Evolutionary conservation across 805 yeast genomes (phyloP), one percentile per base, ranked within the genome.

Genomic region (Zygosaccharomyces gambellarensis): DNA sequence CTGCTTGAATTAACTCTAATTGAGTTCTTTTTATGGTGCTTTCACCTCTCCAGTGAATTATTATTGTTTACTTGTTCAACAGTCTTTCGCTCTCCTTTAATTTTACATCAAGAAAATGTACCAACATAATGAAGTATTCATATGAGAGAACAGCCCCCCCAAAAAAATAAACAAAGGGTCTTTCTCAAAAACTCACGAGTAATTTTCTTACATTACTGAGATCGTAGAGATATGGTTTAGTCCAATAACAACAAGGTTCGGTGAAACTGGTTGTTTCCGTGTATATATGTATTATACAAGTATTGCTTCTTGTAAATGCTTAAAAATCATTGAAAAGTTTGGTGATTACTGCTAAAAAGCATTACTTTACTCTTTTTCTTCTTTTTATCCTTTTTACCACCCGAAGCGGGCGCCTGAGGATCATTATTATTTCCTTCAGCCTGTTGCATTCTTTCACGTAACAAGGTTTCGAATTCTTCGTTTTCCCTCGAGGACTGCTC

Each of bases 391-490:
- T 62, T 65, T 5, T 63, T 70, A 49, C 40, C 60, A 11, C 44
- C 23, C 4, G 34, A 45, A 1, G 29, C 10, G 4, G 44, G 28
- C 14, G 40, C 44, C 5, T 39, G 42, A 8, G 23, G 22, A 31
- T 46, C 50, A 10, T 36, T 36, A 3, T n/a, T 10, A 53, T 25
- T 25, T 8, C 46, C 63, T 56, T 56, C 64, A 54, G 75, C 76
- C 51, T 74, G 78, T 56, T 74, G 77, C 51, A 72, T 75, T 3
- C 81, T 82, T 55, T 72, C 72, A 23, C 77, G 66, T 21, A 83
- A 71, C 75, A 79, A 70, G 50, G 78, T 77, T 48, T 72, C 75
- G 43, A 69, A 60, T 39, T 77, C 82, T 60, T 73, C 71, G 36
- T 72, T 77, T 49, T 75, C 78, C 7, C 69, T 73, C 1, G 63